Evolutionary conservation across 371 early-diverging fungal genomes (phyloP), one percentile per base, ranked within the genome.

Genomic region (Mortierella sp.): DNA sequence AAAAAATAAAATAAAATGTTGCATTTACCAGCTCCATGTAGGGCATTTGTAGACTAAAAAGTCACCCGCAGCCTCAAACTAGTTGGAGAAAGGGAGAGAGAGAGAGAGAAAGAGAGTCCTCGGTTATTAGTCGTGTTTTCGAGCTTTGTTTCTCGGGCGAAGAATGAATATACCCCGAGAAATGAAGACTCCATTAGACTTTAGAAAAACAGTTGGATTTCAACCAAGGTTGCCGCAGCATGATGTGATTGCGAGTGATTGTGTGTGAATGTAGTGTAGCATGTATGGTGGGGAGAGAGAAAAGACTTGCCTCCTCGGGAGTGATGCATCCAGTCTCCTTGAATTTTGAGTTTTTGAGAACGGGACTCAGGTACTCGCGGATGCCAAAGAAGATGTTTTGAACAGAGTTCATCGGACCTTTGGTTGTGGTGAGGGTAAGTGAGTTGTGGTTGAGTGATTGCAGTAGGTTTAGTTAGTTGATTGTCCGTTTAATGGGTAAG

Each of bases 31-130:
- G 60, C 90, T 87, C 99, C 99, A 99, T n/a, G 98, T 98, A 14
- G 98, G 98, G 83, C 97, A 98, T 86, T 98, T 98, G 89, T 92
- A 97, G 16, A 97, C 97, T 45, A 99, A 89, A 77, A 96, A 98
- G 83, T 99, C 99, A 30, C 99, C 99, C 9, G 98, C 98, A 32
- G 94, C 94, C 64, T 97, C 93, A 88, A 98, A 99, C 94, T 95
- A 87, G 18, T 28, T 61, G 32, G n/a, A 35, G 12, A 18, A 26
- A 63, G 35, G 24, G 60, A 54, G 20, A 37, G 47, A 24, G 43
- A n/a, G 45, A 43, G 35, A 28, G 60, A 54, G 20, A 37, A 51
- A 24, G 43, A n/a, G 45, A 43, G 35, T 37, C 4, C n/a, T n/a
- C 11, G 37, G 20, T 14, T 18, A 47, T 65, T 18, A 40, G 35